These are phyloP conservation scores for Macroventuria anomochaeta DNA, from an alignment of 2,329 filamentous ascomycete species.

Conservation along the genomic window DNA sequence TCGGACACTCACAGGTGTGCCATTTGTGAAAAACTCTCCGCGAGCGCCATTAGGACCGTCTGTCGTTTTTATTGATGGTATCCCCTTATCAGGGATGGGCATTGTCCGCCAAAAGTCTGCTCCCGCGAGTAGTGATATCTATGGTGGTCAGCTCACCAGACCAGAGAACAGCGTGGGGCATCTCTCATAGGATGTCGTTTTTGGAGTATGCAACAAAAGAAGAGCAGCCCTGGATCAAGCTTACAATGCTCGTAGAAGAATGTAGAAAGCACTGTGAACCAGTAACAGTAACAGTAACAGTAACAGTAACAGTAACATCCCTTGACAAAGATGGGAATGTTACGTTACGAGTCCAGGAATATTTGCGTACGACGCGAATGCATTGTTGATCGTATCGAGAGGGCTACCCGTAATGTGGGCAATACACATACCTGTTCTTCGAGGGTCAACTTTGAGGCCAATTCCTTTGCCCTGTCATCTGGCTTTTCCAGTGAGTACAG, in stretches of 20 bases:
- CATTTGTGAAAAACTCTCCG: constrained; percentile 70
- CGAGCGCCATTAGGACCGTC: constrained; percentile 75
- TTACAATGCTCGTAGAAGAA: background rate
- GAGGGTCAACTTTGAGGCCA: constrained; percentile 46
- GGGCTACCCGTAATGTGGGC: background rate
- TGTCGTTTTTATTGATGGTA: constrained; percentile 69
- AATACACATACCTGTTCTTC: constrained; percentile 48
- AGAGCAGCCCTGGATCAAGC: background rate
- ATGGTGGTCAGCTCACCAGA: constrained; percentile 28
- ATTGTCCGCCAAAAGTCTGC: constrained; percentile 75
- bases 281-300: no score
- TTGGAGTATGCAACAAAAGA: no score
- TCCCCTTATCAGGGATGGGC: constrained; percentile 63
- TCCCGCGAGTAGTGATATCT: constrained; percentile 54
- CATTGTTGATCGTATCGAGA: background rate
- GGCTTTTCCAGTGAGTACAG: constrained; percentile 40
- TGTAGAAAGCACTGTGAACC: no score
- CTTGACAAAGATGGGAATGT: no score
- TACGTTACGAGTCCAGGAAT: background rate
- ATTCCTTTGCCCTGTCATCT: constrained; percentile 43
- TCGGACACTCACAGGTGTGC: constrained; percentile 47
- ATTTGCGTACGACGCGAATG: background rate
- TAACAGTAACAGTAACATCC: no score
- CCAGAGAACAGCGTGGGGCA: no score
- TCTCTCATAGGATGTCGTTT: background rate